Conservation (phyloP, 164 flowering plant genomes). For the Dillenia turbinata region DNA sequence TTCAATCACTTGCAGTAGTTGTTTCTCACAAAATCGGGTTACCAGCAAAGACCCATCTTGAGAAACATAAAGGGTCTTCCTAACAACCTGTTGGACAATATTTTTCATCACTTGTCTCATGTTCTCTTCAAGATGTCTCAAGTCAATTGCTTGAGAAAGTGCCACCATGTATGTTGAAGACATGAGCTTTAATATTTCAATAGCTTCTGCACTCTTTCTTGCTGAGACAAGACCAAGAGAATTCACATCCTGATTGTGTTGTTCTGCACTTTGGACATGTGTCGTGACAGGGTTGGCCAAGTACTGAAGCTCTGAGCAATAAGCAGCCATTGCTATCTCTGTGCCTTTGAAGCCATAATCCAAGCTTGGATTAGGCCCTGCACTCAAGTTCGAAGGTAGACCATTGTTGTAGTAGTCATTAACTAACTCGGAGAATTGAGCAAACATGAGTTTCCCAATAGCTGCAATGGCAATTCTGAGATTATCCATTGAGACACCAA, state of each 20-base stretch:
- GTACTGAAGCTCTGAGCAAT: constrained; percentile 41
- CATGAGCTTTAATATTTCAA: constrained; percentile 50
- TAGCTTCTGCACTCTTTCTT: constrained; percentile 44
- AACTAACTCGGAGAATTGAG: constrained; percentile 41
- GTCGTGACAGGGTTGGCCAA: constrained; percentile 39
- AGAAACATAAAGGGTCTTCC: constrained; percentile 33
- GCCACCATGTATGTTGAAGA: constrained; percentile 43
- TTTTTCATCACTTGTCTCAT: constrained; percentile 35
- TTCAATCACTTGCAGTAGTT: constrained; percentile 37
- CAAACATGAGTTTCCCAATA: constrained; percentile 42
- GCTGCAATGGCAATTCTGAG: constrained; percentile 35
- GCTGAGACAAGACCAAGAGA: constrained; percentile 51
- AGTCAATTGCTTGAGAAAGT: constrained; percentile 51
- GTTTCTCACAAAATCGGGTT: constrained; percentile 50
- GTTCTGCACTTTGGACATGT: constrained; percentile 43
- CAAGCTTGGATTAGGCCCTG: constrained; percentile 37
- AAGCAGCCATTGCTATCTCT: constrained; percentile 43
- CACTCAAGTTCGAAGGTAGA: constrained; percentile 34
- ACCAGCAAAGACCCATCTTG: constrained; percentile 31
- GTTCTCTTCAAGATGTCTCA: constrained; percentile 53
- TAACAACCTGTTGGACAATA: constrained; percentile 23
- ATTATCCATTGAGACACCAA: constrained; percentile 47
- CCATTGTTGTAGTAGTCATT: constrained; percentile 42
- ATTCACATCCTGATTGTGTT: constrained; percentile 45
- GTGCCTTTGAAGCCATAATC: constrained; percentile 47